Base-by-base conservation (phyloP, 768 basidiomycete genomes). In the Rhodosporidiobolus sp. region DNA sequence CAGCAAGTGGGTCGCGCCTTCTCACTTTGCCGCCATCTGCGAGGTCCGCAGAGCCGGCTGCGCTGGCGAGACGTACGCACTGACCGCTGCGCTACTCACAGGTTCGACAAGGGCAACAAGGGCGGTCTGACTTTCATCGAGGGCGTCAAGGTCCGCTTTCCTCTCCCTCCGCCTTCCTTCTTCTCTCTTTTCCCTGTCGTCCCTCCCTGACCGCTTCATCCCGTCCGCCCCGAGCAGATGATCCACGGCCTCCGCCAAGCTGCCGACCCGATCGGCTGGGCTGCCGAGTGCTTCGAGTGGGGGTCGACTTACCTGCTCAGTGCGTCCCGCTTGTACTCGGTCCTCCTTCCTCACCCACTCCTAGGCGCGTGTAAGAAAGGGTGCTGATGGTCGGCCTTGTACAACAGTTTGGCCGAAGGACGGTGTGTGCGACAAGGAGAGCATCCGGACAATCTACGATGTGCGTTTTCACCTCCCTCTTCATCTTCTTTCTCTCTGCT, bases 371-470 rank as follows among this genome's bases (percentile, higher is more conserved):
- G 17, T 5, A 50, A 5, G 26, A 50, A 7, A 26, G 26, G 17
- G 9, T 20, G 20, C 7, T 20, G 49, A 50, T 5, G 20, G 17
- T 19, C n/a, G n/a, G 49, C 49, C 49, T 7, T n/a, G n/a, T n/a
- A 50, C 5, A 50, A 50, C 49, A 50, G 77, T 85, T n/a, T 81
- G 81, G 76, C 85, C 84, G 0, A 76, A 76, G 55, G 80, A 84
- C 35, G 83, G 84, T 14, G 69, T 79, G 58, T 61, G 59, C 59
- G 59, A 78, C 56, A 83, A 83, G 76, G 83, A 85, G 49, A 83
- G 84, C 67, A 80, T 85, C 26, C 79, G 83, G 3, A 81, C 80
- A 2, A 75, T 84, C 22, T 81, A 84, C 34, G 84, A 85, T 48
- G 85, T 84, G 48, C 50, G 77, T 49, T 84, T 83, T 30, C 56